Conservation (phyloP, 805 yeast genomes). For the Teunomyces funiuensis region DNA sequence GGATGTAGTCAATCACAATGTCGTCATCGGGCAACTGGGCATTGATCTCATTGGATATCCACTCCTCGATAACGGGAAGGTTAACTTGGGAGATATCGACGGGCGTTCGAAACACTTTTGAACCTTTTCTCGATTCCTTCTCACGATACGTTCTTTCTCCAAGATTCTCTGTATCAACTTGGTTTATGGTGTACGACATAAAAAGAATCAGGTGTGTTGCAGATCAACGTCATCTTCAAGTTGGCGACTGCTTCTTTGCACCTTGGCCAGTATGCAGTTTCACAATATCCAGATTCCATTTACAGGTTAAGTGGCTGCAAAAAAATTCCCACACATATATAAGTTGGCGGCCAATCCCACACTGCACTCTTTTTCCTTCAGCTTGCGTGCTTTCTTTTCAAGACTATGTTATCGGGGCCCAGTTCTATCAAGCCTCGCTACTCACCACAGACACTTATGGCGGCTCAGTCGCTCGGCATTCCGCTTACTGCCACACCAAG, state of each 20-base stretch:
- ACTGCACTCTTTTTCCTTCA: not conserved
- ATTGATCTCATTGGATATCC: slow-evolving; percentile 37
- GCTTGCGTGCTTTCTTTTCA: not conserved
- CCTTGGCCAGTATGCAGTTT: not conserved
- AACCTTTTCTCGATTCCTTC: slow-evolving; percentile 18
- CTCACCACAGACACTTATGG: slow-evolving; percentile 8
- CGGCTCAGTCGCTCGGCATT: slow-evolving; percentile 8
- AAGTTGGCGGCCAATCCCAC: not conserved
- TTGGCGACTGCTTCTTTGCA: not conserved
- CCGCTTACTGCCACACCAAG: not conserved
- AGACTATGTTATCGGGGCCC: not conserved
- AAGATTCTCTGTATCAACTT: slow-evolving; percentile 16
- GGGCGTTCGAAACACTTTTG: slow-evolving; percentile 33
- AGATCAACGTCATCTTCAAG: not conserved
- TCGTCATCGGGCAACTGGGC: slow-evolving; percentile 51
- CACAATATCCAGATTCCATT: not conserved
- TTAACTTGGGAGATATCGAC: slow-evolving; percentile 43
- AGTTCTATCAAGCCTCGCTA: slow-evolving; percentile 4
- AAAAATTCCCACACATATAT: not conserved
- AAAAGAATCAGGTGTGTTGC: not conserved
- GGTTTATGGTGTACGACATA: slow-evolving; percentile 20
- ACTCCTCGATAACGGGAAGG: slow-evolving; percentile 34
- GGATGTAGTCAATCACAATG: slow-evolving; percentile 44
- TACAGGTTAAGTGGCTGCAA: slow-evolving; percentile 9
- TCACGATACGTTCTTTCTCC: not conserved